These are phyloP conservation scores for Acanthochlamys bracteata DNA, from an alignment of 106 monocot species.

Conservation along the genomic window DNA sequence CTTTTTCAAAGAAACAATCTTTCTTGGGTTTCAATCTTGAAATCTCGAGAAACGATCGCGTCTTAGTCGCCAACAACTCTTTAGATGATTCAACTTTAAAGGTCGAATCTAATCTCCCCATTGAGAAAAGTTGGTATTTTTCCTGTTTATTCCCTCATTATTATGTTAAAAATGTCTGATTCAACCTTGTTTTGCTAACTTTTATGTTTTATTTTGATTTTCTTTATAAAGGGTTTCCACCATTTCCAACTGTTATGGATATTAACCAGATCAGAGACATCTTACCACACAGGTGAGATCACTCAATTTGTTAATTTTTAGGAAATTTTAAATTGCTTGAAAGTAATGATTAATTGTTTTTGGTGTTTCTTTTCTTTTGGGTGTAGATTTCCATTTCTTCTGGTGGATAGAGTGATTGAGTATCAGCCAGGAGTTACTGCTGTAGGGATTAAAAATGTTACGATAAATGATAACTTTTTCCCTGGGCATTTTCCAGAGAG, in stretches of 20 bases:
- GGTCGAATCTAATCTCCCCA: slow-evolving; percentile 22
- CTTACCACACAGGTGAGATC: slow-evolving; percentile 71
- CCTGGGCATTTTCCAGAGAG: slow-evolving; percentile 94
- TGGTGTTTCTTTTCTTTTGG: not conserved
- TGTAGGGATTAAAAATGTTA: slow-evolving; percentile 94
- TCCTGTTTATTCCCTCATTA: not conserved
- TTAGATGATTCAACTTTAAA: slow-evolving; percentile 10
- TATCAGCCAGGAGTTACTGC: slow-evolving; percentile 73
- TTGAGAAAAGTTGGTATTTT: slow-evolving; percentile 56
- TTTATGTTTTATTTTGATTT: not conserved
- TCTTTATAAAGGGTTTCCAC: slow-evolving; percentile 28
- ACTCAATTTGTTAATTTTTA: not conserved
- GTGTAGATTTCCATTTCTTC: slow-evolving; percentile 79
- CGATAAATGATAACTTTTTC: slow-evolving; percentile 95
- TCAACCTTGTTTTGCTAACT: too few relatives aligned
- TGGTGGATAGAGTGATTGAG: slow-evolving; percentile 98
- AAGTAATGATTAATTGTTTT: too few relatives aligned
- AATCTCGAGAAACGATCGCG: not conserved
- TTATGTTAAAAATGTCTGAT: not conserved
- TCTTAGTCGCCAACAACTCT: slow-evolving; percentile 1
- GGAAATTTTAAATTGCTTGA: too few relatives aligned
- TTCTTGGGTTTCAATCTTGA: too few relatives aligned
- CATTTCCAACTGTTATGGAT: slow-evolving; percentile 78
- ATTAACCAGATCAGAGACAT: slow-evolving; percentile 88
- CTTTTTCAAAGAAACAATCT: too few relatives aligned